Conservation (phyloP, 1,139 yeast species). For the Pichia kudriavzevii region DNA sequence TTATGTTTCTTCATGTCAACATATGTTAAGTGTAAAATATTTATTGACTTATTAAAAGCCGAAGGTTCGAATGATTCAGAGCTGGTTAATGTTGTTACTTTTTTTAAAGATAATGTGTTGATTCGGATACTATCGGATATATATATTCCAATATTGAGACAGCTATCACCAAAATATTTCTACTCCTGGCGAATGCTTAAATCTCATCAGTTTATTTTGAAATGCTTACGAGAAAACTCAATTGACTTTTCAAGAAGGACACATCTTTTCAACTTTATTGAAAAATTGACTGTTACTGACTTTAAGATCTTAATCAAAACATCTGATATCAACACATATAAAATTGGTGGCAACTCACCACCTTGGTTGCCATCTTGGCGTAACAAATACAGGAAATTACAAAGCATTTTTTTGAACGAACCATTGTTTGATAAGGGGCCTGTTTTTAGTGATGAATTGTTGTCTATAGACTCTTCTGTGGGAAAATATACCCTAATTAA, state of each 20-base stretch:
- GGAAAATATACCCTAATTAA: too few species aligned
- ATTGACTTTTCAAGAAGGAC: constrained; percentile 1
- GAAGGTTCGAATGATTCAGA: not conserved
- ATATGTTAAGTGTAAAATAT: too few species aligned
- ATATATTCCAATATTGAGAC: constrained; percentile 7
- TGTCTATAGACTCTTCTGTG: too few species aligned
- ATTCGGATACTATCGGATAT: not conserved
- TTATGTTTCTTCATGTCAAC: constrained; percentile 14
- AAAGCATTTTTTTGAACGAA: too few species aligned
- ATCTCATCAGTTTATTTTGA: constrained; percentile 38
- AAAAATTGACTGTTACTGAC: constrained; percentile 14
- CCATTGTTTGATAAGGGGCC: too few species aligned
- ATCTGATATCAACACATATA: constrained; percentile 1
- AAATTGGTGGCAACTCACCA: not conserved
- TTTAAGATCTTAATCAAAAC: constrained; percentile 6
- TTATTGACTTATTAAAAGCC: constrained; percentile 16
- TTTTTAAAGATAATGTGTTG: constrained; percentile 1
- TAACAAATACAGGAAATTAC: too few species aligned
- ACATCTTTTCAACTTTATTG: constrained; percentile 14
- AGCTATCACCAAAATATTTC: constrained; percentile 36
- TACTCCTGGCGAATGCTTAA: constrained; percentile 50
- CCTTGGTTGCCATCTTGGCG: constrained; percentile 7
- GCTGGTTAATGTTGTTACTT: not conserved
- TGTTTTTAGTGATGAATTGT: too few species aligned
- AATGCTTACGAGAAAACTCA: constrained; percentile 26